Evolutionary conservation across 78 protist species (phyloP).

Genomic region (Dictyostelium citrinum): DNA sequence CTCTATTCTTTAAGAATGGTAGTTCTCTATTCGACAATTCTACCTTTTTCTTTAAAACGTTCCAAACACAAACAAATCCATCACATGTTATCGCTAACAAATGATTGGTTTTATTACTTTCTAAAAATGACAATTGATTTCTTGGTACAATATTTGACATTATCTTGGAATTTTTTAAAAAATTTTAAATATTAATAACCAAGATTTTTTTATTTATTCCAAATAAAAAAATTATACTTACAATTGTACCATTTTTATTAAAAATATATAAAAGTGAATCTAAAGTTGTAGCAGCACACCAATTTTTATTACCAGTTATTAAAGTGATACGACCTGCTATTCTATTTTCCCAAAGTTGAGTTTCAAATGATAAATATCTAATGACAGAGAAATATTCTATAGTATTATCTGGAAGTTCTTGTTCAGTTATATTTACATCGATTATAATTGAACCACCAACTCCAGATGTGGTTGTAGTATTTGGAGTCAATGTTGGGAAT

Average conservation of each 20-base stretch:
- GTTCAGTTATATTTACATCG: slow-evolving; percentile 36
- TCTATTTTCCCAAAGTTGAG: slow-evolving; percentile 40
- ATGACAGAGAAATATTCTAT: slow-evolving; percentile 40
- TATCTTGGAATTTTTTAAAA: not conserved
- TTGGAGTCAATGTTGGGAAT: not conserved
- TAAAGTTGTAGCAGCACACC: slow-evolving; percentile 44
- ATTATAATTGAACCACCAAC: not conserved
- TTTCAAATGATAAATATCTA: not conserved
- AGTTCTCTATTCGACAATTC: slow-evolving; percentile 44
- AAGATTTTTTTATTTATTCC: not conserved
- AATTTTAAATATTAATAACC: not conserved
- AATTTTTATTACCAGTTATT: slow-evolving; percentile 37
- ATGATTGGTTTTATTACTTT: slow-evolving; percentile 26
- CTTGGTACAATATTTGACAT: slow-evolving; percentile 57
- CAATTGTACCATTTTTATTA: slow-evolving; percentile 20
- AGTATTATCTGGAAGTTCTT: slow-evolving; percentile 24
- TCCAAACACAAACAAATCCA: slow-evolving; percentile 54
- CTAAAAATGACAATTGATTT: slow-evolving; percentile 55
- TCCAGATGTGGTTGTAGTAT: not conserved
- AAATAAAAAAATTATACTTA: not conserved
- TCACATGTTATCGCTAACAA: slow-evolving; percentile 44
- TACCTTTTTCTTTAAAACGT: not conserved
- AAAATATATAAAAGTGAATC: slow-evolving; percentile 32
- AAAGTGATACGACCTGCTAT: slow-evolving; percentile 30
- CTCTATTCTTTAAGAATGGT: slow-evolving; percentile 40